Percentiles rank a stretch among this genome's conserved stretches.
Evolutionary conservation across 805 yeast genomes (phyloP).

Genomic region (Helenozyma baotianmanensis): DNA sequence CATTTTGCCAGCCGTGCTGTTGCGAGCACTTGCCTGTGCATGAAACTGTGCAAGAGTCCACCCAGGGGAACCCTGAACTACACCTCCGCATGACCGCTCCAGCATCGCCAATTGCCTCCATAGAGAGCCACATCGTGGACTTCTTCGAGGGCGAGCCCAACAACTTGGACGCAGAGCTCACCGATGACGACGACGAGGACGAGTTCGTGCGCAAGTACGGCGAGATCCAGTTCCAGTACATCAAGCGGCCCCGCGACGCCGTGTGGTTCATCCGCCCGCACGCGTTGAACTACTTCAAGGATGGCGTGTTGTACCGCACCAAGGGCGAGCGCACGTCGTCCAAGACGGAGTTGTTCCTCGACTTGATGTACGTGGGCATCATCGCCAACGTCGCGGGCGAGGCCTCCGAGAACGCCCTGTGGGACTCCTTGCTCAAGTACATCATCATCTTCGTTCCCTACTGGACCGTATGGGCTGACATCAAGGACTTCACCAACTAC

Average conservation of each 20-base stretch:
- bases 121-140: too few species aligned
- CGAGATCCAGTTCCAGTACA: constrained; percentile 43
- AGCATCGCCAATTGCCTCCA: too few species aligned
- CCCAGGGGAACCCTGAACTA: too few species aligned
- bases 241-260: constrained; percentile 35
- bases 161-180: too few species aligned
- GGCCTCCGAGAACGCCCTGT: constrained; percentile 48
- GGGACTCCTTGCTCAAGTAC: constrained; percentile 44
- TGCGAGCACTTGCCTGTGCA: too few species aligned
- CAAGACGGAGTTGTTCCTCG: constrained; percentile 55
- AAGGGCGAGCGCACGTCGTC: constrained; percentile 50
- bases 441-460: constrained; percentile 50
- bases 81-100: too few species aligned
- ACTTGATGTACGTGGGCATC: constrained; percentile 60
- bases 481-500: constrained; percentile 60
- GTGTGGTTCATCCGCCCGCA: constrained; percentile 48
- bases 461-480: constrained; percentile 64
- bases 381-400: constrained; percentile 54
- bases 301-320: constrained; percentile 53
- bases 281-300: constrained; percentile 57
- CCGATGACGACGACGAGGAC: constrained; percentile 27
- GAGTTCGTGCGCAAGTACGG: constrained; percentile 48
- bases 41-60: too few species aligned
- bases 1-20: too few species aligned
- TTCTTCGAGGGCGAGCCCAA: too few species aligned